Base-by-base conservation (phyloP, 441 rosid species). In the Hypseocharis bilobata region DNA sequence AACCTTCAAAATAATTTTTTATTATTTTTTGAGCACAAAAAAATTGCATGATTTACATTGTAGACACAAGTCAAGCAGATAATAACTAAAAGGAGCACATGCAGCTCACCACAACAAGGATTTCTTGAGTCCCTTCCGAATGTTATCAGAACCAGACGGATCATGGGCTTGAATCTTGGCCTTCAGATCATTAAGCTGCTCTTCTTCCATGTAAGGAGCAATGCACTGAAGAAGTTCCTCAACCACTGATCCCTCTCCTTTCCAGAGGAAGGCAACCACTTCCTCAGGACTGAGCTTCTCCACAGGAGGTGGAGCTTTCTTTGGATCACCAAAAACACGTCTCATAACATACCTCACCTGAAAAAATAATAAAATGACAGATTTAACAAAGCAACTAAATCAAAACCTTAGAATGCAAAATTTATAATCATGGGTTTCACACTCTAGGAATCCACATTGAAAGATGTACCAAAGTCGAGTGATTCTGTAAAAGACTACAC, bases 341-440 rank as follows among this genome's bases (percentile, higher is more conserved):
- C 90, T 86, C 98, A 94, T 83, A 57, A 91, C 98, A 81, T 94
- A 94, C 73, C 98, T 83, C 71, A 94, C 99, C 99, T 94, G 81
- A 77, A 54, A 69, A 27, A 64, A 44, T 57, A 73, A 61, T 70
- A 29, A 68, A 44, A 38, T 22, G 16, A 55, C 29, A 11, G 70
- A 38, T 40, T 23, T 22, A 14, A 30, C 29, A 11, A 56, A 5
- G 11, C 55, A 65, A 14, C 20, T 0, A 11, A 34, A 34, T 34
- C 8, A 34, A 34, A 34, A 34, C 38, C n/a, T n/a, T 34, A 34
- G 38, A 34, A 11, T 34, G 38, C 38, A 6, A 34, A 11, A 34
- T 34, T 34, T 34, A 34, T 34, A 34, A n/a, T n/a, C n/a, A n/a
- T n/a, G n/a, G n/a, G n/a, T n/a, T n/a, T n/a, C n/a, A n/a, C n/a